Conservation (phyloP, 2,329 filamentous ascomycete genomes). For the Tolypocladium tundrense region DNA sequence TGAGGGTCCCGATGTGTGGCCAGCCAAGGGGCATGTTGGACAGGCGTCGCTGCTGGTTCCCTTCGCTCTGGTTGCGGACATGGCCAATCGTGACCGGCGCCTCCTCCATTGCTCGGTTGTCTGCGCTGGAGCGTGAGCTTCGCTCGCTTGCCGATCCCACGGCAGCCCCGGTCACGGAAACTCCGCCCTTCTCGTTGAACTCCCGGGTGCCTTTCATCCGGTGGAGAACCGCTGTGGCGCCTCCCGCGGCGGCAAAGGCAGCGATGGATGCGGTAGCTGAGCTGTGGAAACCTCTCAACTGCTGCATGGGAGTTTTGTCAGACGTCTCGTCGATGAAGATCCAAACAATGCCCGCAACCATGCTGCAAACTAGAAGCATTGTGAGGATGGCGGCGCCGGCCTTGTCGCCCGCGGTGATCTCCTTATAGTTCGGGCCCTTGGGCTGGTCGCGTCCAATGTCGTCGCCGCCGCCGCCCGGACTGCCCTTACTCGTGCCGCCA, state of each 20-base stretch:
- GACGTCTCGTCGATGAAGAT: constrained; percentile 38
- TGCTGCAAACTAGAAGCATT: constrained; percentile 39
- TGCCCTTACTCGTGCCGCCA: constrained; percentile 47
- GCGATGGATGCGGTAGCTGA: constrained; percentile 9
- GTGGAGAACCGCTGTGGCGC: constrained; percentile 9
- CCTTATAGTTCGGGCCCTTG: constrained; percentile 11
- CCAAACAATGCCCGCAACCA: constrained; percentile 43
- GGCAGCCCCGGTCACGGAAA: constrained; percentile 2
- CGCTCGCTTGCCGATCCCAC: constrained; percentile 8
- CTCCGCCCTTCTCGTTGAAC: constrained; percentile 12
- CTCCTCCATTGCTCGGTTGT: constrained; percentile 7
- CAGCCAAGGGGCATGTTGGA: constrained; percentile 28
- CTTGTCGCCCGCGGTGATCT: constrained; percentile 46
- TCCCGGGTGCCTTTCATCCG: constrained; percentile 7
- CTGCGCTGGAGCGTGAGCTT: constrained; percentile 11
- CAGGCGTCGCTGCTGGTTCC: constrained; percentile 11
- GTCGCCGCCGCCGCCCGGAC: constrained; percentile 34
- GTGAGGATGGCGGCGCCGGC: constrained; percentile 61
- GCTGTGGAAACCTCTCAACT: constrained; percentile 16
- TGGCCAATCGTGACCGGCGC: constrained; percentile 9
- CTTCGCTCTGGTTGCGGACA: constrained; percentile 9
- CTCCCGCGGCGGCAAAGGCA: constrained; percentile 12
- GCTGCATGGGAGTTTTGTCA: constrained; percentile 19
- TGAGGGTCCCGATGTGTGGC: constrained; percentile 21
- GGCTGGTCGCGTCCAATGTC: constrained; percentile 30